Conservation (phyloP, 768 basidiomycete species). For the Boletales sp. region DNA sequence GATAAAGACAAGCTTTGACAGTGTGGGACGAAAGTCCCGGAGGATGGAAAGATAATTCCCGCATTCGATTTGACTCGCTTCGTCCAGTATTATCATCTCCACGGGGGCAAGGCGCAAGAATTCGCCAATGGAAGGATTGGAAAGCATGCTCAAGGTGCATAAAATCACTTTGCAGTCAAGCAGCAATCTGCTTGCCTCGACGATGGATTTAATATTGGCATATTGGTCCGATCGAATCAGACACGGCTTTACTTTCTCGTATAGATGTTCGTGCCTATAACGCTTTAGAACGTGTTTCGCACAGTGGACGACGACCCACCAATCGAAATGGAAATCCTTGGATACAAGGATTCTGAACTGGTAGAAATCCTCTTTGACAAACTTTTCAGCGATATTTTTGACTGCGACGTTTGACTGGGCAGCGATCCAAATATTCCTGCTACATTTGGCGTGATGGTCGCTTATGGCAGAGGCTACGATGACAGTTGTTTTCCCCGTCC, state of each 20-base stretch:
- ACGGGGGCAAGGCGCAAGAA: slow-evolving; percentile 32
- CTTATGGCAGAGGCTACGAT: slow-evolving; percentile 37
- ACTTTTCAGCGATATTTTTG: slow-evolving; percentile 51
- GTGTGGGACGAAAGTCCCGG: slow-evolving; percentile 18
- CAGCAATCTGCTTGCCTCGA: slow-evolving; percentile 23
- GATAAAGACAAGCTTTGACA: slow-evolving; percentile 37
- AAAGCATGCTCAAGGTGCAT: slow-evolving; percentile 48
- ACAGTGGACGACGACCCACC: slow-evolving; percentile 27
- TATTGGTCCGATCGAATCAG: slow-evolving; percentile 39
- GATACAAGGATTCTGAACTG: slow-evolving; percentile 44
- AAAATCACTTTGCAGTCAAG: slow-evolving; percentile 36
- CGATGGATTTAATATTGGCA: not conserved
- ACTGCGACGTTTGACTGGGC: slow-evolving; percentile 52
- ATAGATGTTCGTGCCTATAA: slow-evolving; percentile 50
- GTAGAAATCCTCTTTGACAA: slow-evolving; percentile 29
- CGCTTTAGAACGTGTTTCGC: not conserved
- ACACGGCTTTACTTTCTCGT: slow-evolving; percentile 29
- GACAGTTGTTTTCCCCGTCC: slow-evolving; percentile 44
- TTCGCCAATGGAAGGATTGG: slow-evolving; percentile 17
- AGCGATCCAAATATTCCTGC: slow-evolving; percentile 34
- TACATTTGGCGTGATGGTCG: slow-evolving; percentile 4
- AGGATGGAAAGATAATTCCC: slow-evolving; percentile 39
- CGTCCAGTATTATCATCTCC: slow-evolving; percentile 41
- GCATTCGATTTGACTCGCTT: slow-evolving; percentile 45
- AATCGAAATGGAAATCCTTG: slow-evolving; percentile 43